Evolutionary conservation across 257 asterid genomes (phyloP).

Genomic region (Nicotiana tabacum): DNA sequence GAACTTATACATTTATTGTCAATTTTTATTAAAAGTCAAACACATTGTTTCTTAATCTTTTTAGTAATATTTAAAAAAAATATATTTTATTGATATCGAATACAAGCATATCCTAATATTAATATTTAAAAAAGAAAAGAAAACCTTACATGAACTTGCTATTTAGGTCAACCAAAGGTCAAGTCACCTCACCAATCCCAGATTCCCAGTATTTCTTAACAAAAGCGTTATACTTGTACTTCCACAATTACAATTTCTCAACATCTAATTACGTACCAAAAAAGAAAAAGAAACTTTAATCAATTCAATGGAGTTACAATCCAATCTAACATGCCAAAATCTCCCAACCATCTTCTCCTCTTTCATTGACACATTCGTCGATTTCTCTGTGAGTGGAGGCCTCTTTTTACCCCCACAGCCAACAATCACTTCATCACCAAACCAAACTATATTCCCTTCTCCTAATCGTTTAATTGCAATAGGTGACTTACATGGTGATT

Average conservation of each 20-base stretch:
- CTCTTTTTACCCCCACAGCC: constrained; percentile 50
- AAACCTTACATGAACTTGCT: no score
- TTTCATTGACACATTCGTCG: constrained; percentile 76
- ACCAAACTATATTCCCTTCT: constrained; percentile 53
- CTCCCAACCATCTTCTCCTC: constrained; percentile 59
- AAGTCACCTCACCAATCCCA: background rate
- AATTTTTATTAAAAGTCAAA: no score
- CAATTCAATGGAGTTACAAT: constrained; percentile 14
- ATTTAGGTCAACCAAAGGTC: background rate
- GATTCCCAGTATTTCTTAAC: background rate
- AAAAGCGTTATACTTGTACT: background rate
- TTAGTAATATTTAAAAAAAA: no score
- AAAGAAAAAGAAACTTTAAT: background rate
- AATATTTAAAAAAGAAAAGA: no score
- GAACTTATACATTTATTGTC: no score
- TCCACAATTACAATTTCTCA: background rate
- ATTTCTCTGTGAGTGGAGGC: constrained; percentile 92
- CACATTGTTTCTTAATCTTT: no score
- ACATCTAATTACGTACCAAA: background rate
- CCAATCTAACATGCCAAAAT: constrained; percentile 40
- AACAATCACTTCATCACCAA: background rate
- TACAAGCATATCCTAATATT: no score
- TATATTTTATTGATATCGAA: no score
- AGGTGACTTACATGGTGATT: constrained; percentile 97
- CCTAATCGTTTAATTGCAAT: constrained; percentile 75